A percentile compares a stretch with the other conserved stretches of the same genome.
phyloP scores from a whole-genome alignment of 306 rosid species.

The Malus domestica region ASM211411v1 NC_041803.1:5064501-5065000 shows the following conservation, averaged over 20 bases:
- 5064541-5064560: slow-evolving; percentile 14
- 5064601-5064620: neutral
- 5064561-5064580: neutral
- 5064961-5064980: neutral
- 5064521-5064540: slow-evolving; percentile 33
- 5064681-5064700: neutral
- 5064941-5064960: neutral
- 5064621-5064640: neutral
- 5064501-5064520: slow-evolving; percentile 18
- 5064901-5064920: slow-evolving; percentile 46
- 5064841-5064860: neutral
- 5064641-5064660: neutral
- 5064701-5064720: neutral
- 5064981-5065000: neutral
- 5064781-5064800: neutral
- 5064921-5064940: slow-evolving; percentile 6
- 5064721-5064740: neutral
- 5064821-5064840: neutral
- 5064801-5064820: neutral
- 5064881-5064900: slow-evolving; percentile 46
- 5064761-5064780: neutral
- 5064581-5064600: neutral
- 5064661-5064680: slow-evolving; percentile 11
- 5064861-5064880: neutral
- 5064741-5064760: neutral